Conservation (phyloP, 192 early-diverging fungal species). For the Geranomyces variabilis region DNA sequence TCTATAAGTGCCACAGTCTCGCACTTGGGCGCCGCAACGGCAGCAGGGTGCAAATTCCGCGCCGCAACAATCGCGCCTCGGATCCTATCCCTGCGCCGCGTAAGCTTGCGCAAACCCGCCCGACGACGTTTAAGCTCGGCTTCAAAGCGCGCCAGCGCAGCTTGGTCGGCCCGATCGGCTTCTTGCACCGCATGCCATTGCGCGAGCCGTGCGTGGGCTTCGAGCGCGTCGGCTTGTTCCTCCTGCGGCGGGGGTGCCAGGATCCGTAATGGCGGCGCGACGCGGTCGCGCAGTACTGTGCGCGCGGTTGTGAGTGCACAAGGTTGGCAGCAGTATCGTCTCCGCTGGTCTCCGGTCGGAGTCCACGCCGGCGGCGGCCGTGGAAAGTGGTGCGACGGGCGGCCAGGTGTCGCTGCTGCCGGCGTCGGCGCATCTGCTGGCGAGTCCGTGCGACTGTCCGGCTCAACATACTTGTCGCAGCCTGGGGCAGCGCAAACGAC, state of each 20-base stretch:
- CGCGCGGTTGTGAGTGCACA: conserved; percentile 10
- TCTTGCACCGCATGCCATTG: neutral
- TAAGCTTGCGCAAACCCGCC: neutral
- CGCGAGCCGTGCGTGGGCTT: neutral
- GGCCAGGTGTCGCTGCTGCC: conserved; percentile 5
- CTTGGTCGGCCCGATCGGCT: neutral
- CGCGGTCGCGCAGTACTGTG: neutral
- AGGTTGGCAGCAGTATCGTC: conserved; percentile 15
- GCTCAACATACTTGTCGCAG: conserved; percentile 11
- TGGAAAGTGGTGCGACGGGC: neutral
- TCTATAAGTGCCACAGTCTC: neutral
- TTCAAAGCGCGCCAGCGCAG: neutral
- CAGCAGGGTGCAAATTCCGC: neutral
- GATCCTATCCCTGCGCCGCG: conserved; percentile 22
- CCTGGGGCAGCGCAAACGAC: conserved; percentile 16
- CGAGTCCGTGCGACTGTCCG: neutral
- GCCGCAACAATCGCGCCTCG: conserved; percentile 1
- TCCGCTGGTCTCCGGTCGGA: neutral
- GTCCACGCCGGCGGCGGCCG: neutral
- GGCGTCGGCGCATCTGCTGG: neutral
- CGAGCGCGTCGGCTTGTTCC: neutral
- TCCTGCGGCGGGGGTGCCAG: neutral
- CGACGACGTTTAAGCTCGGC: neutral
- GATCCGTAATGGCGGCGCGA: neutral
- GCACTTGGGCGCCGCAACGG: neutral